phyloP scores from a whole-genome alignment of 371 early-diverging fungal species.

The Apophysomyces ossiformis region DNA sequence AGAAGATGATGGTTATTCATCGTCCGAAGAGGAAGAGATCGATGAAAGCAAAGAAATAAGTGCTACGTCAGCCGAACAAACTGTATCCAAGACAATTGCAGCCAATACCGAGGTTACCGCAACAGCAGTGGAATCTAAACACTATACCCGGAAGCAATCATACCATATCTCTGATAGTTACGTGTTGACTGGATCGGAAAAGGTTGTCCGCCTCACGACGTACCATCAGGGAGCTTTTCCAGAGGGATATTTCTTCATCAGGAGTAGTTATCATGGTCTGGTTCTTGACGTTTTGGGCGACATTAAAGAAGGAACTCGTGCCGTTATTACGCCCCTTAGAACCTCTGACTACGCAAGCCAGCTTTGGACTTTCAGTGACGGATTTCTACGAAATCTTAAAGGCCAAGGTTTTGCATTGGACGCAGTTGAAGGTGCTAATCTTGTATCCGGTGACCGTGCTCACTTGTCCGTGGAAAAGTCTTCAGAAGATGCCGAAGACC shows the following conservation, averaged over 20 bases:
- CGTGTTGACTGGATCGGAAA: conserved; percentile 47
- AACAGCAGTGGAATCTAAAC: conserved; percentile 7
- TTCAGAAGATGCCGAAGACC: conserved; percentile 30
- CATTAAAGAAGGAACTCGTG: conserved; percentile 24
- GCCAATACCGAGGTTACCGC: conserved; percentile 9
- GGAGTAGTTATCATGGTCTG: conserved; percentile 47
- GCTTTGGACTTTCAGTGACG: conserved; percentile 57
- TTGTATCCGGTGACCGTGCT: conserved; percentile 34
- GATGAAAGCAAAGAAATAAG: conserved; percentile 29
- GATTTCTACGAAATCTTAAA: conserved; percentile 53
- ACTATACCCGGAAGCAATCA: conserved; percentile 16
- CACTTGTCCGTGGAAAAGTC: conserved; percentile 28
- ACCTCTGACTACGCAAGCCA: conserved; percentile 50
- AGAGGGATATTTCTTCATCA: conserved; percentile 50
- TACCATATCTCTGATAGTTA: conserved; percentile 29
- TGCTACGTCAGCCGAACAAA: conserved; percentile 9
- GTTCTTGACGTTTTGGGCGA: conserved; percentile 44
- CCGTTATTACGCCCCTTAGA: conserved; percentile 35
- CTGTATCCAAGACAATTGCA: background rate
- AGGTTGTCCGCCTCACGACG: conserved; percentile 43
- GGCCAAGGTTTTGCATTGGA: conserved; percentile 41
- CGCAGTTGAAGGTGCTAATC: conserved; percentile 26
- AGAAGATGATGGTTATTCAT: conserved; percentile 34
- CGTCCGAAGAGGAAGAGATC: conserved; percentile 26
- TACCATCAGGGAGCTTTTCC: conserved; percentile 35